phyloP scores from a whole-genome alignment of 768 basidiomycete genomes.

The Dioszegia aurantiaca region DNA sequence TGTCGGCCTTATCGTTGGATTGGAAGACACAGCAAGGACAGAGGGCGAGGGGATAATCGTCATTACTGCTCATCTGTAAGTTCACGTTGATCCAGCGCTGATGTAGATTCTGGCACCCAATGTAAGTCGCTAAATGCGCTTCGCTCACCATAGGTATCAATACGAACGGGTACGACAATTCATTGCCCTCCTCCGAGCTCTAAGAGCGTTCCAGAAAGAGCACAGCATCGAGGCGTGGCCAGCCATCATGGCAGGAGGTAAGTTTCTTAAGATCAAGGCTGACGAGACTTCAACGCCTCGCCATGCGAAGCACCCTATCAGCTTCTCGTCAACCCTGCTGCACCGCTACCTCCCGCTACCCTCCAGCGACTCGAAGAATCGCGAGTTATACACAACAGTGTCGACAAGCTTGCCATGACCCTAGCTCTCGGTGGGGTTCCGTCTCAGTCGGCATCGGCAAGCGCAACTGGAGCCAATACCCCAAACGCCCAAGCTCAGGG shows the following conservation, averaged over 20 bases:
- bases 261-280: conserved; percentile 18
- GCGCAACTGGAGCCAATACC: conserved; percentile 53
- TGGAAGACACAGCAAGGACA: conserved; percentile 55
- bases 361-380: conserved; percentile 60
- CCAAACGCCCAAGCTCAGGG: neutral
- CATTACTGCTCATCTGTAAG: conserved; percentile 75
- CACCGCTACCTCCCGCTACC: conserved; percentile 61
- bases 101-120: conserved; percentile 80
- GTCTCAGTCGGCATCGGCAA: conserved; percentile 15
- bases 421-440: neutral
- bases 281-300: conserved; percentile 80
- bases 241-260: conserved; percentile 79
- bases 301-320: conserved; percentile 81
- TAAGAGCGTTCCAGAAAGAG: conserved; percentile 59
- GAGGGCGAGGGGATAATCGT: conserved; percentile 63
- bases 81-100: conserved; percentile 5
- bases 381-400: conserved; percentile 55
- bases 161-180: conserved; percentile 84
- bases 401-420: conserved; percentile 32
- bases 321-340: conserved; percentile 61
- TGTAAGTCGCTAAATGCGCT: conserved; percentile 55
- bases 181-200: conserved; percentile 68
- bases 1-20: conserved; percentile 70
- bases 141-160: conserved; percentile 57
- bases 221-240: conserved; percentile 63